Evolutionary conservation across 73 alveolate genomes (phyloP).

Genomic region (Stentor coeruleus): DNA sequence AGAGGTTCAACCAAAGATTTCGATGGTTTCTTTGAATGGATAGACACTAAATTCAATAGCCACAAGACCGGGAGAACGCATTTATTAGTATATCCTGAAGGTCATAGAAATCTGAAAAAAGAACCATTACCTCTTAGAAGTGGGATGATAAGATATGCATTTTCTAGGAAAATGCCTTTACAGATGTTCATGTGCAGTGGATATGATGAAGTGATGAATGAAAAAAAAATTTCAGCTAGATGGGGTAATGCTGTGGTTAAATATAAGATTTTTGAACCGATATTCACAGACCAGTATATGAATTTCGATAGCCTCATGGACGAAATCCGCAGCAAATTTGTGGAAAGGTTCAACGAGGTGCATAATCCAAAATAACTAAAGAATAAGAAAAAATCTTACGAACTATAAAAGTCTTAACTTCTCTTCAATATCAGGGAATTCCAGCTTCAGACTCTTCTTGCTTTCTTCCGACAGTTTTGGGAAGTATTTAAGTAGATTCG

Average conservation of each 20-base stretch:
- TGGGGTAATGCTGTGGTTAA: background rate
- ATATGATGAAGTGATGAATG: background rate
- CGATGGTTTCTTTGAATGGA: slow-evolving; percentile 25
- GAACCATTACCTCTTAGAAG: background rate
- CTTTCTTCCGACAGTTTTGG: too few species aligned
- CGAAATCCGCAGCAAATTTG: background rate
- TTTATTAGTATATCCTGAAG: slow-evolving; percentile 32
- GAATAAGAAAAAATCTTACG: too few species aligned
- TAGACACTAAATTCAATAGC: slow-evolving; percentile 22
- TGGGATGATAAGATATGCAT: slow-evolving; percentile 14
- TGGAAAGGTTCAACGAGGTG: background rate
- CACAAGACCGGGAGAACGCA: slow-evolving; percentile 2
- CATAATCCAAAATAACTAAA: too few species aligned
- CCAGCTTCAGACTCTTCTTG: too few species aligned
- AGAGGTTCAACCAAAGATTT: slow-evolving; percentile 31
- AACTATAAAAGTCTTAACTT: too few species aligned
- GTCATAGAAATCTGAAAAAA: slow-evolving; percentile 28
- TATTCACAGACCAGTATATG: background rate
- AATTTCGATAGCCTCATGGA: background rate
- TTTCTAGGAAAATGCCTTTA: background rate
- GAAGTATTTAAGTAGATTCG: too few species aligned
- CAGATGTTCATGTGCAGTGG: background rate
- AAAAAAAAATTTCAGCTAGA: background rate
- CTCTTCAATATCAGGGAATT: too few species aligned
- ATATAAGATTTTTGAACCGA: background rate